Conservation (phyloP, 2,329 filamentous ascomycete genomes). For the Penicillium griseofulvum region DNA sequence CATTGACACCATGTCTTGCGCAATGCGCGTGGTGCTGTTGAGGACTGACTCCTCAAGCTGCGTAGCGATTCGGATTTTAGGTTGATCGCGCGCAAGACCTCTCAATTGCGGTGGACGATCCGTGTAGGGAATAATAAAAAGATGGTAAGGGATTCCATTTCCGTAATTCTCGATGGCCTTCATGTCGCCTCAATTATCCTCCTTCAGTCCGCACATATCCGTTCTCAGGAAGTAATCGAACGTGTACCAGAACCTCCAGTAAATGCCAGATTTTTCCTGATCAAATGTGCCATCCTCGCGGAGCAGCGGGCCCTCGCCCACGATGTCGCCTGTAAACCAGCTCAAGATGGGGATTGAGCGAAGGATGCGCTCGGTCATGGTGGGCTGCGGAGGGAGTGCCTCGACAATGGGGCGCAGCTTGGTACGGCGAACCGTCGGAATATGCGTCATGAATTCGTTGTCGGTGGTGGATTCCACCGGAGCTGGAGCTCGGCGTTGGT, state of each 20-base stretch:
- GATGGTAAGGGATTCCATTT: background rate
- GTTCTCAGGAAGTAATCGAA: constrained; percentile 57
- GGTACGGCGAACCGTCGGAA: constrained; percentile 65
- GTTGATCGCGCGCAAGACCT: background rate
- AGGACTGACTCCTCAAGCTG: background rate
- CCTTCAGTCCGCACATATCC: constrained; percentile 60
- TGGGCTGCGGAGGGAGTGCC: constrained; percentile 68
- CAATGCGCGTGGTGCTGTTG: background rate
- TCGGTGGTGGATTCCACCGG: constrained; percentile 35
- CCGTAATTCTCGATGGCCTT: background rate
- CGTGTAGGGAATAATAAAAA: background rate
- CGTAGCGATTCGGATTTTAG: background rate
- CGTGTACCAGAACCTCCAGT: constrained; percentile 60
- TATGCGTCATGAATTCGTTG: constrained; percentile 53
- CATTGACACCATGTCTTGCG: background rate
- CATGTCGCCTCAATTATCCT: constrained; percentile 41
- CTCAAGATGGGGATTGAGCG: constrained; percentile 66
- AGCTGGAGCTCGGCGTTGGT: constrained; percentile 27
- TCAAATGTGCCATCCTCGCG: constrained; percentile 60
- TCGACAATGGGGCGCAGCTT: constrained; percentile 67
- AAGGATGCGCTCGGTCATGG: constrained; percentile 61
- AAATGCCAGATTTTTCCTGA: constrained; percentile 61
- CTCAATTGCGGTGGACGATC: background rate
- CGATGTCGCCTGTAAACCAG: constrained; percentile 63
- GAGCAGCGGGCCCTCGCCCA: constrained; percentile 47